A percentile compares a stretch with the other conserved stretches of the same genome.
These are phyloP conservation scores for Podospora pseudopauciseta DNA, from an alignment of 495 filamentous ascomycete genomes.

Conservation along the genomic window DNA sequence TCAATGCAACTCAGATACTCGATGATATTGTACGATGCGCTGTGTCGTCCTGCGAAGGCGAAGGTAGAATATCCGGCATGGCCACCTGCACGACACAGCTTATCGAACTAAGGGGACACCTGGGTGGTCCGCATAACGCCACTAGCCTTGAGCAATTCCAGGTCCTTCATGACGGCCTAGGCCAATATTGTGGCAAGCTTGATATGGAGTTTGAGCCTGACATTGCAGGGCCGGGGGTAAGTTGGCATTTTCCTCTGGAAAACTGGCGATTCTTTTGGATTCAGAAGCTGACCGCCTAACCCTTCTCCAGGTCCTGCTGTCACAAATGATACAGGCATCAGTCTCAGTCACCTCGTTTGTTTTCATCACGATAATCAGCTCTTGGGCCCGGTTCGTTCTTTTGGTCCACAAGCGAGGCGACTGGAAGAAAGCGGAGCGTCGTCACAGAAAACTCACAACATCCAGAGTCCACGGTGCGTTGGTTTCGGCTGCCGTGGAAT, in stretches of 20 bases:
- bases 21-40: constrained; percentile 1
- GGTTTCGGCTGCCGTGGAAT: constrained; percentile 1
- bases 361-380: constrained; percentile 1
- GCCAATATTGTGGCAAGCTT: neutral
- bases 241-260: neutral
- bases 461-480: constrained; percentile 3
- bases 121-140: neutral
- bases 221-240: constrained; percentile 12
- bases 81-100: neutral
- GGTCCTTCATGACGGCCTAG: neutral
- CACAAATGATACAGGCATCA: constrained; percentile 1
- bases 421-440: neutral
- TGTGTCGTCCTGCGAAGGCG: constrained; percentile 2
- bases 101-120: neutral
- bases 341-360: neutral
- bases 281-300: neutral
- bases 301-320: neutral
- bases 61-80: neutral
- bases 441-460: neutral
- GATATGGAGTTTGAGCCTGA: constrained; percentile 5
- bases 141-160: neutral
- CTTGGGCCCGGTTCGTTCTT: neutral
- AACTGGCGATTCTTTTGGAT: neutral
- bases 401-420: neutral
- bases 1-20: constrained; percentile 6